Conservation (phyloP, 495 filamentous ascomycete species). For the Jackrogersella multiformis region DNA sequence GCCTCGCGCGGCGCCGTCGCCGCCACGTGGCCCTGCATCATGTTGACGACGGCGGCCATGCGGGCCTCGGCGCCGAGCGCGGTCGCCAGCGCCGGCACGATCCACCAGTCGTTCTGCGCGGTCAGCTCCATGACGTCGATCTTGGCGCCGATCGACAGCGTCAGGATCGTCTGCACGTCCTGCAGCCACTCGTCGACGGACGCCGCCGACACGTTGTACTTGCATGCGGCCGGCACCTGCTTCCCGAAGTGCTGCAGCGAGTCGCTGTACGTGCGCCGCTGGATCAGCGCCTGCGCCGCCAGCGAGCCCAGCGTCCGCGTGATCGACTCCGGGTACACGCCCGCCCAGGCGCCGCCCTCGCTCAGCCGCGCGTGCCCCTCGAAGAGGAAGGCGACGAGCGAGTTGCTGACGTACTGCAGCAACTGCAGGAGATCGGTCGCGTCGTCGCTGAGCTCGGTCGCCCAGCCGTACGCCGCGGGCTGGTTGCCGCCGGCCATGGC, state of each 20-base stretch:
- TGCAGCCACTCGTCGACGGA: conserved; percentile 46
- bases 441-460: conserved; percentile 37
- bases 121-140: conserved; percentile 63
- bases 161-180: conserved; percentile 47
- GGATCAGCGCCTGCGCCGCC: conserved; percentile 49
- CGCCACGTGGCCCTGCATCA: conserved; percentile 53
- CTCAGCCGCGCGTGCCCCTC: conserved; percentile 43
- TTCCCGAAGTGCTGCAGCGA: conserved; percentile 50
- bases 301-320: conserved; percentile 48
- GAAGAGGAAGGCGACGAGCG: conserved; percentile 47
- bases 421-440: conserved; percentile 41
- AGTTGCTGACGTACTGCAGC: conserved; percentile 48
- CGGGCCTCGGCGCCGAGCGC: conserved; percentile 50
- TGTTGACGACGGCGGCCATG: conserved; percentile 52
- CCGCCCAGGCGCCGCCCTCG: conserved; percentile 42
- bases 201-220: conserved; percentile 33
- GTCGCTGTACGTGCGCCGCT: conserved; percentile 48
- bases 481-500: conserved; percentile 52
- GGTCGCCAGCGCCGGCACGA: conserved; percentile 47
- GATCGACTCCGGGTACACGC: conserved; percentile 49
- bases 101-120: conserved; percentile 58
- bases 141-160: conserved; percentile 66
- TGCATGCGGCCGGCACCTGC: conserved; percentile 37
- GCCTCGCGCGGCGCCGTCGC: conserved; percentile 50
- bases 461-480: conserved; percentile 51